phyloP scores from a whole-genome alignment of 2,329 filamentous ascomycete genomes.

The Fusarium floridanum region DNA sequence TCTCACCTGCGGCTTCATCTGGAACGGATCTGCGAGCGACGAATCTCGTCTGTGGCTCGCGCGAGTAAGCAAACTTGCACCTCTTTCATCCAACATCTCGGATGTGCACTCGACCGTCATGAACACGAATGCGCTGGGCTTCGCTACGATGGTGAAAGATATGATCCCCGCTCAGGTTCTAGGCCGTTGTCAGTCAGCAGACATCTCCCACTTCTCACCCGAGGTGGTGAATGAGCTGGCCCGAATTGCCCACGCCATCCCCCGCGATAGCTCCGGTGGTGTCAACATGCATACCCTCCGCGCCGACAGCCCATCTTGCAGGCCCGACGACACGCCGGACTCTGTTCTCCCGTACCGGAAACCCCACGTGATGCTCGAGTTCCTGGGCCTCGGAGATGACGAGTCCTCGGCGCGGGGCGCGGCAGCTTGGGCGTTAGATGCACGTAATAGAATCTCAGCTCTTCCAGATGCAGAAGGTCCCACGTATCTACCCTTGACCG shows the following conservation, averaged over 20 bases:
- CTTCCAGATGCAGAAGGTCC: background rate
- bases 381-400: slow-evolving; percentile 6
- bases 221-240: slow-evolving; percentile 7
- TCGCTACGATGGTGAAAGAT: slow-evolving; percentile 5
- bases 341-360: slow-evolving; percentile 14
- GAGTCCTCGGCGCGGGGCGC: background rate
- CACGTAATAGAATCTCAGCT: slow-evolving; percentile 9
- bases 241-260: slow-evolving; percentile 4
- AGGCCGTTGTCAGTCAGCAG: slow-evolving; percentile 3
- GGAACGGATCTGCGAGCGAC: slow-evolving; percentile 12
- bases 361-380: slow-evolving; percentile 20
- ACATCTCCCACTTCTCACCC: slow-evolving; percentile 5
- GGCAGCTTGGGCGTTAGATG: slow-evolving; percentile 10
- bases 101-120: slow-evolving; percentile 1
- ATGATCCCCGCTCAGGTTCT: slow-evolving; percentile 13
- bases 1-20: slow-evolving; percentile 12
- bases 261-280: slow-evolving; percentile 1
- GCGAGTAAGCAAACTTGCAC: slow-evolving; percentile 1
- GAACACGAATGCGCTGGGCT: slow-evolving; percentile 8
- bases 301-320: slow-evolving; percentile 13
- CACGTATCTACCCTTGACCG: slow-evolving; percentile 12
- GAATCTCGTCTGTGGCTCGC: slow-evolving; percentile 14
- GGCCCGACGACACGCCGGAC: slow-evolving; percentile 1
- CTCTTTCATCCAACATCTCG: background rate
- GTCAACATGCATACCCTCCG: slow-evolving; percentile 14